These are phyloP conservation scores for Cutaneotrichosporon spelunceum DNA, from an alignment of 1,284 basidiomycete genomes.

Conservation along the genomic window DNA sequence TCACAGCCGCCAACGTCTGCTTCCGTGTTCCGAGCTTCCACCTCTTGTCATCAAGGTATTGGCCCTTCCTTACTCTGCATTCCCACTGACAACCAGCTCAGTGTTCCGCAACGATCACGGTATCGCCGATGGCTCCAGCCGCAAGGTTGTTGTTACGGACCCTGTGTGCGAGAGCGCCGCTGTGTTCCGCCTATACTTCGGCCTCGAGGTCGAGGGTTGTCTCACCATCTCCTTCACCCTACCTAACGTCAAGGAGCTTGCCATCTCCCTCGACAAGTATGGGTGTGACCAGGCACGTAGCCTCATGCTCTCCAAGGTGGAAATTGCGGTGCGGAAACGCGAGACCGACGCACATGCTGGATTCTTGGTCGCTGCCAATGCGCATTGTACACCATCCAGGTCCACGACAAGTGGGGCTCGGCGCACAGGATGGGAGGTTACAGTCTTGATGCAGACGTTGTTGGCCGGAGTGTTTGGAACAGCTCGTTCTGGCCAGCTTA, in stretches of 20 bases:
- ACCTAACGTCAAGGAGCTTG: not conserved
- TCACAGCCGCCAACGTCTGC: constrained; percentile 14
- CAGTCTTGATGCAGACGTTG: not conserved
- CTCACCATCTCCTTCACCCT: not conserved
- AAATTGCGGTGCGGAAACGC: not conserved
- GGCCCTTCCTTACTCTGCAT: no score
- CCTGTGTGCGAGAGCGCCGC: not conserved
- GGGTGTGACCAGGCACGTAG: not conserved
- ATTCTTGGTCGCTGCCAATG: not conserved
- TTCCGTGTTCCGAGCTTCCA: constrained; percentile 17
- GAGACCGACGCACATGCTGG: not conserved
- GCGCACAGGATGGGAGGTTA: no score
- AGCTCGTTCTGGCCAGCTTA: not conserved
- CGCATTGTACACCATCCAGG: not conserved
- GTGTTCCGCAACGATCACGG: constrained; percentile 2
- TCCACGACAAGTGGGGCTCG: not conserved
- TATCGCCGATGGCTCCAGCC: not conserved
- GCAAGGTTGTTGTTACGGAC: not conserved
- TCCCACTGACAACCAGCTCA: not conserved
- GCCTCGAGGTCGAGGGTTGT: not conserved
- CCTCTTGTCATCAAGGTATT: constrained; percentile 6
- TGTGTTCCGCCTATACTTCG: not conserved
- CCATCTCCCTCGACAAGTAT: not conserved
- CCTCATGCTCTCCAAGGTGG: not conserved
- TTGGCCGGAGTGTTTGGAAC: not conserved